Evolutionary conservation across 2,329 filamentous ascomycete genomes (phyloP).

Genomic region (Fusarium coicis): DNA sequence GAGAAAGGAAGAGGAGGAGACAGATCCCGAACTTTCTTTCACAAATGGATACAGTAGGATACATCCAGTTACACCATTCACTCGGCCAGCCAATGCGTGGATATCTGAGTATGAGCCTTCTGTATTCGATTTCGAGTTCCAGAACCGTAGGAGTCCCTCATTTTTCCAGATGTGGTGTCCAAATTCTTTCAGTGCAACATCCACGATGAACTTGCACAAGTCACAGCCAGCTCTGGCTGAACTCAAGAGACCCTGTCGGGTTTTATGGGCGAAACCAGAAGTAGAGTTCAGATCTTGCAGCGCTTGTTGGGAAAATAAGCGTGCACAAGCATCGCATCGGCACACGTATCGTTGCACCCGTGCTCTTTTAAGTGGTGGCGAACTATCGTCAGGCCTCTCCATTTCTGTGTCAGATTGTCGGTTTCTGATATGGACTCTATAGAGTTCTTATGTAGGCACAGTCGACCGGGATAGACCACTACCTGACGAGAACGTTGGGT

Average conservation of each 20-base stretch:
- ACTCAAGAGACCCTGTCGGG: fast-evolving
- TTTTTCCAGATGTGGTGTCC: fast-evolving
- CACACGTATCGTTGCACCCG: fast-evolving
- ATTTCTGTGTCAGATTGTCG: fast-evolving
- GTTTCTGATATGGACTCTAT: neutral
- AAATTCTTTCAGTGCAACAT: fast-evolving
- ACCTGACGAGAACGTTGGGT: neutral
- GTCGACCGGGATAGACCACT: neutral
- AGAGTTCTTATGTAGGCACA: neutral
- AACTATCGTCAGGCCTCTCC: fast-evolving
- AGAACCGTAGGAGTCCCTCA: fast-evolving
- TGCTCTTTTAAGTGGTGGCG: neutral
- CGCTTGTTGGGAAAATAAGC: neutral
- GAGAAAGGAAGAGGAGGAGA: fast-evolving
- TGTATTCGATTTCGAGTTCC: fast-evolving
- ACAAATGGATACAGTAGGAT: neutral
- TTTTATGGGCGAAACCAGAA: neutral
- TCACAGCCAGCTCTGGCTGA: neutral
- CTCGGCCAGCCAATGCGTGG: fast-evolving
- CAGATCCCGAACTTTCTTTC: fast-evolving
- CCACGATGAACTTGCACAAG: neutral
- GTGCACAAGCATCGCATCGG: neutral
- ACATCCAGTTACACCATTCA: fast-evolving
- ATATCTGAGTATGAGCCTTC: fast-evolving
- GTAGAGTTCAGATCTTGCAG: neutral